Evolutionary conservation across 2,329 filamentous ascomycete genomes (phyloP).

Genomic region (Fusarium annulatum): DNA sequence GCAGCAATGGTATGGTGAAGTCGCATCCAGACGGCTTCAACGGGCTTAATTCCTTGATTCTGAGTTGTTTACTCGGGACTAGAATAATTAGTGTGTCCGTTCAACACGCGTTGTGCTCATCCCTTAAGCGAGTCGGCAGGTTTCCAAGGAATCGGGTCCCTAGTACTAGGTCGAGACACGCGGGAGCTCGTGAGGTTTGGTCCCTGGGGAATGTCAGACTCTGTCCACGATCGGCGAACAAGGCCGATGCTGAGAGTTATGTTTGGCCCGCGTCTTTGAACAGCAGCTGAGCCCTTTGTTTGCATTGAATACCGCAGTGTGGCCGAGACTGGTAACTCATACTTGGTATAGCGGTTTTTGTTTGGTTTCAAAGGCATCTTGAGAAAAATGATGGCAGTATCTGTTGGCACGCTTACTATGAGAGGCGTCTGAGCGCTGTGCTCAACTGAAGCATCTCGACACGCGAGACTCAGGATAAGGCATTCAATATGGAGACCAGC

Average conservation of each 20-base stretch:
- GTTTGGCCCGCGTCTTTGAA: not conserved
- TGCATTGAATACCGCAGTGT: constrained; percentile 20
- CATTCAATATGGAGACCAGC: constrained; percentile 17
- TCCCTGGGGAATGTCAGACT: constrained; percentile 34
- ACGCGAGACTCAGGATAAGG: constrained; percentile 8
- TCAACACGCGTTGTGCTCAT: constrained; percentile 11
- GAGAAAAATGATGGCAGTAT: not conserved
- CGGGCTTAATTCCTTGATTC: constrained; percentile 1
- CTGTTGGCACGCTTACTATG: not conserved
- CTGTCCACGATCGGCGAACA: constrained; percentile 21
- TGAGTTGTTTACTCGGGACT: constrained; percentile 6
- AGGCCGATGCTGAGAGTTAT: constrained; percentile 22
- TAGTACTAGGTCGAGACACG: constrained; percentile 37
- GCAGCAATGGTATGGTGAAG: constrained; percentile 25
- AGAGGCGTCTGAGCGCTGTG: not conserved
- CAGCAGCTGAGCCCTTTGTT: constrained; percentile 12
- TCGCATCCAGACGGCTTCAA: constrained; percentile 14
- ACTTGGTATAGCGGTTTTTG: constrained; percentile 2
- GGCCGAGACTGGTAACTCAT: constrained; percentile 24
- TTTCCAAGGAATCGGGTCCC: constrained; percentile 35
- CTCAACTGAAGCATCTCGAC: constrained; percentile 13
- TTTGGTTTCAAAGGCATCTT: not conserved
- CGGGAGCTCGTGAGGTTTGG: constrained; percentile 20
- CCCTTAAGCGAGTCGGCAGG: constrained; percentile 3
- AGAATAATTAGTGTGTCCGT: constrained; percentile 28